Percentiles rank a stretch among this genome's conserved stretches.
Conservation (phyloP, 1,139 yeast genomes). For the Yamadazyma blattariae region DNA sequence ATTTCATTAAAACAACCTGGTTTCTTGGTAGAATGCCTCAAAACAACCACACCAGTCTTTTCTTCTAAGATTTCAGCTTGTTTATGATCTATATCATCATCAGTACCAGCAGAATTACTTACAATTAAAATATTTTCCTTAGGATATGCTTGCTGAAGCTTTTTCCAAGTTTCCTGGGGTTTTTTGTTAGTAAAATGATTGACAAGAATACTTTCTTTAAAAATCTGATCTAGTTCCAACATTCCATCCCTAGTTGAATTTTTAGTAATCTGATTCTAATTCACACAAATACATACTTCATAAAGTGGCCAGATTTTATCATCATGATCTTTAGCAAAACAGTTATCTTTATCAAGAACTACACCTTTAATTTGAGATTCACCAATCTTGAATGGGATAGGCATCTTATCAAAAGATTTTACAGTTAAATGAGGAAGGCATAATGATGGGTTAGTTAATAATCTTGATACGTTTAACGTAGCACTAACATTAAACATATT, state of each 20-base stretch:
- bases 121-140: conserved; percentile 71
- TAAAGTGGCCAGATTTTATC: conserved; percentile 73
- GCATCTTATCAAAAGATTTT: conserved; percentile 60
- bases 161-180: conserved; percentile 59
- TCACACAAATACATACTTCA: conserved; percentile 26
- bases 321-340: conserved; percentile 84
- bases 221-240: no score
- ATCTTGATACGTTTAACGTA: conserved; percentile 61
- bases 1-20: conserved; percentile 86
- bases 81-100: conserved; percentile 58
- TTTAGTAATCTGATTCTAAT: conserved; percentile 6
- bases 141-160: conserved; percentile 56
- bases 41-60: conserved; percentile 72
- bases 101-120: conserved; percentile 91
- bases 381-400: conserved; percentile 38
- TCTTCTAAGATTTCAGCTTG: conserved; percentile 67
- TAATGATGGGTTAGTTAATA: conserved; percentile 61
- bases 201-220: no score
- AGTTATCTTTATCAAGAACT: conserved; percentile 92
- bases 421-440: conserved; percentile 68
- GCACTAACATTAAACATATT: conserved; percentile 64
- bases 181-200: no score
- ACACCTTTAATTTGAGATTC: conserved; percentile 60
- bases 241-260: no score
- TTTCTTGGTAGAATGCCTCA: conserved; percentile 77